A percentile compares a stretch with the other conserved stretches of the same genome.
phyloP scores from a whole-genome alignment of 257 asterid genomes.

The Mentha longifolia region DNA sequence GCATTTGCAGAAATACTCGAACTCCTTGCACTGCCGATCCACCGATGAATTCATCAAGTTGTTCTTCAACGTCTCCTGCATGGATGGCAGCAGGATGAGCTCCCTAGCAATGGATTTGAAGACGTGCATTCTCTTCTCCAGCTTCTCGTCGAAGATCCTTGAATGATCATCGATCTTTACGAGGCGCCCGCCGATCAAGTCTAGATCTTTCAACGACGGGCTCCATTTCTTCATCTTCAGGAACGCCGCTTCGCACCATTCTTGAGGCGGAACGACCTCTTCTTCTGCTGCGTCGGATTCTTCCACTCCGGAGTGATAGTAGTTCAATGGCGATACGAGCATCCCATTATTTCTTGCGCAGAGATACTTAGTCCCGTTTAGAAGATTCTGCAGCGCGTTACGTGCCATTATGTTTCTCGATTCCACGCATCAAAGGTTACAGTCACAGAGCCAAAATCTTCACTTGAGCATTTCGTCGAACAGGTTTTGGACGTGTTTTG shows the following conservation, averaged over 20 bases:
- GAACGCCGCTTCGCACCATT: slow-evolving; percentile 70
- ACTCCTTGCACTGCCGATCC: slow-evolving; percentile 24
- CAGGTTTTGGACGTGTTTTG: slow-evolving; percentile 28
- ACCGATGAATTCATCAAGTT: slow-evolving; percentile 44
- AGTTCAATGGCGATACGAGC: slow-evolving; percentile 32
- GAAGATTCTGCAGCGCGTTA: slow-evolving; percentile 30
- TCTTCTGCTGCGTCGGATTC: slow-evolving; percentile 38
- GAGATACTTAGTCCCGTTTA: slow-evolving; percentile 33
- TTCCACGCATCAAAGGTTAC: slow-evolving; percentile 8
- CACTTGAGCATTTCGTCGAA: slow-evolving; percentile 53
- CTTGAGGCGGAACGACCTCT: slow-evolving; percentile 41
- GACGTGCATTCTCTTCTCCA: slow-evolving; percentile 57
- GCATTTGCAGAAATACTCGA: slow-evolving; percentile 42
- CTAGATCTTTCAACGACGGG: slow-evolving; percentile 56
- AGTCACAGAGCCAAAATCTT: neutral
- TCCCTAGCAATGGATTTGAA: slow-evolving; percentile 62
- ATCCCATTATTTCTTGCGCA: slow-evolving; percentile 24
- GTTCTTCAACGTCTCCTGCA: slow-evolving; percentile 55
- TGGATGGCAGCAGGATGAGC: slow-evolving; percentile 60
- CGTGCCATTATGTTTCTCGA: slow-evolving; percentile 43
- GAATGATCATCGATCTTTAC: slow-evolving; percentile 54
- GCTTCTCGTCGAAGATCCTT: slow-evolving; percentile 54
- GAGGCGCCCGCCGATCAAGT: slow-evolving; percentile 73
- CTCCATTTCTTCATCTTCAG: slow-evolving; percentile 61
- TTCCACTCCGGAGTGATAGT: slow-evolving; percentile 41